phyloP scores from a whole-genome alignment of 2,329 filamentous ascomycete species.

The Aspergillus sp. region DNA sequence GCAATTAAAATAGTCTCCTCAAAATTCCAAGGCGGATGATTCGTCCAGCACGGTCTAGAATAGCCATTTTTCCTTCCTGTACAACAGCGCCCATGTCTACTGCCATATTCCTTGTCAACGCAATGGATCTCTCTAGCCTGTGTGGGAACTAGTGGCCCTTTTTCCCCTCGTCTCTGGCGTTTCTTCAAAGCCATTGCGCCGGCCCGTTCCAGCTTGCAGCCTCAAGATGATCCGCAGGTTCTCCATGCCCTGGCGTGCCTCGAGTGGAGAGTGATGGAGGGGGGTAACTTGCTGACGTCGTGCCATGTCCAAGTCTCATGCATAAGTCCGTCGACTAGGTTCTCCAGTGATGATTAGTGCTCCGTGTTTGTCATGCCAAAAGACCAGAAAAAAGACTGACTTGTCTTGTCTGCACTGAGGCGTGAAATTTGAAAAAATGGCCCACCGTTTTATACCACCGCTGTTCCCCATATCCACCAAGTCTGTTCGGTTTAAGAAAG shows the following conservation, averaged over 20 bases:
- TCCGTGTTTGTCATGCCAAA: slow-evolving; percentile 38
- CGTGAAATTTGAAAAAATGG: slow-evolving; percentile 31
- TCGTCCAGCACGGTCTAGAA: slow-evolving; percentile 35
- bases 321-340: slow-evolving; percentile 45
- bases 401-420: slow-evolving; percentile 26
- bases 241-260: slow-evolving; percentile 35
- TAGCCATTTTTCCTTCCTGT: slow-evolving; percentile 26
- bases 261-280: slow-evolving; percentile 40
- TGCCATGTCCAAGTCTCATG: slow-evolving; percentile 39
- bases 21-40: slow-evolving; percentile 15
- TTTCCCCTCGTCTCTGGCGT: slow-evolving; percentile 36
- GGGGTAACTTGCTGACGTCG: slow-evolving; percentile 39
- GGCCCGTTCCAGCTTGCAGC: slow-evolving; percentile 53
- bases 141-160: slow-evolving; percentile 29
- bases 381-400: slow-evolving; percentile 16
- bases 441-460: slow-evolving; percentile 44
- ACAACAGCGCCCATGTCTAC: slow-evolving; percentile 25
- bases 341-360: slow-evolving; percentile 38
- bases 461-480: slow-evolving; percentile 39
- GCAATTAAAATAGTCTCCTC: slow-evolving; percentile 13
- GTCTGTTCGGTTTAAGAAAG: slow-evolving; percentile 18
- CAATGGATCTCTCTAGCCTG: slow-evolving; percentile 25
- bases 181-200: slow-evolving; percentile 44
- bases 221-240: slow-evolving; percentile 49
- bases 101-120: slow-evolving; percentile 25